A percentile compares a stretch with the other conserved stretches of the same genome.
These are phyloP conservation scores for Agrocybe pediades DNA, from an alignment of 768 basidiomycete genomes.

Conservation along the genomic window DNA sequence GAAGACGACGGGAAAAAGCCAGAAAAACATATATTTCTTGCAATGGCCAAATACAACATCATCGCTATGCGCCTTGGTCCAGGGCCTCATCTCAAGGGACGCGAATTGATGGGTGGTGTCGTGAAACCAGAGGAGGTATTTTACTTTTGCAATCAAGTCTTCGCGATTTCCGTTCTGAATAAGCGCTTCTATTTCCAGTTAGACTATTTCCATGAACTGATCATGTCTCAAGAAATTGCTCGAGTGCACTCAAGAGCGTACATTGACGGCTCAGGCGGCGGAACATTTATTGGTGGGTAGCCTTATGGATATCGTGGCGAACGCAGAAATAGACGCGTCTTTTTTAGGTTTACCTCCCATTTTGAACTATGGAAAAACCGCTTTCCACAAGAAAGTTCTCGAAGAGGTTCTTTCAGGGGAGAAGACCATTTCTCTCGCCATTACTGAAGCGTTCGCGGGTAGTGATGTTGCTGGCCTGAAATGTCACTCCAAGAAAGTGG, in stretches of 20 bases:
- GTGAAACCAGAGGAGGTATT: slow-evolving; percentile 76
- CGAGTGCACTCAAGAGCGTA: slow-evolving; percentile 77
- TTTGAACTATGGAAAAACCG: slow-evolving; percentile 74
- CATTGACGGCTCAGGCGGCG: slow-evolving; percentile 68
- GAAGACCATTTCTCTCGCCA: slow-evolving; percentile 77
- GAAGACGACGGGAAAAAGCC: slow-evolving; percentile 85
- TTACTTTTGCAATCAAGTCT: not conserved
- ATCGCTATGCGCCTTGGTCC: slow-evolving; percentile 85
- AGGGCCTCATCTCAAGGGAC: slow-evolving; percentile 80
- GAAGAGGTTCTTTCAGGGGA: slow-evolving; percentile 59
- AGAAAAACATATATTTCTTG: slow-evolving; percentile 66
- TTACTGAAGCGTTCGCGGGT: slow-evolving; percentile 86
- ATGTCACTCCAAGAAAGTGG: slow-evolving; percentile 72
- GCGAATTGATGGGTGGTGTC: slow-evolving; percentile 70
- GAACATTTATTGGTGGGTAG: slow-evolving; percentile 27
- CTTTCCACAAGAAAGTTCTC: slow-evolving; percentile 61
- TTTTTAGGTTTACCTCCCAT: slow-evolving; percentile 66
- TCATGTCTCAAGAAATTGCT: slow-evolving; percentile 69
- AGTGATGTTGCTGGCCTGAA: slow-evolving; percentile 73
- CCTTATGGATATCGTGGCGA: not conserved
- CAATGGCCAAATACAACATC: slow-evolving; percentile 51
- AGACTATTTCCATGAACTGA: slow-evolving; percentile 87
- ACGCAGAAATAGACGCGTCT: not conserved
- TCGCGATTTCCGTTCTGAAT: not conserved
- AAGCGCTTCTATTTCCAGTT: too few relatives aligned